A percentile compares a stretch with the other conserved stretches of the same genome.
Conservation (phyloP, 2,329 filamentous ascomycete species). For the Neophaeococcomyces aloes region DNA sequence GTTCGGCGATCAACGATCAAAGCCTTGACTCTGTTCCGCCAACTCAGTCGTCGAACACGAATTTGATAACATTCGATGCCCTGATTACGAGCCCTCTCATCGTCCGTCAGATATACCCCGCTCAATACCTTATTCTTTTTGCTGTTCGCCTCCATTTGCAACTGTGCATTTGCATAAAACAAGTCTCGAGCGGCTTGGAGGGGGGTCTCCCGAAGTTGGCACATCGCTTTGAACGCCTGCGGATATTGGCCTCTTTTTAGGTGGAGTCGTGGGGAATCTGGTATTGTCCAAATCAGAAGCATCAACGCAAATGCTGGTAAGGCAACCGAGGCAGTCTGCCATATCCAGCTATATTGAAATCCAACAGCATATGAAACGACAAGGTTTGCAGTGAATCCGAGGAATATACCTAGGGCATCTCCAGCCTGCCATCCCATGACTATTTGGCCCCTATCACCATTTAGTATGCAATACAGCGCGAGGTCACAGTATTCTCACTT, state of each 20-base stretch:
- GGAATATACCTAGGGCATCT: constrained; percentile 54
- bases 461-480: background rate
- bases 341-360: constrained; percentile 24
- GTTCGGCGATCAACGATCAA: constrained; percentile 25
- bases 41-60: background rate
- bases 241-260: constrained; percentile 21
- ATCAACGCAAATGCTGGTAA: background rate
- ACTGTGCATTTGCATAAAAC: constrained; percentile 29
- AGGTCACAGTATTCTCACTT: background rate
- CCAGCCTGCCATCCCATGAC: constrained; percentile 69
- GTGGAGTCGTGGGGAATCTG: constrained; percentile 20
- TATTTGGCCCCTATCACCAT: constrained; percentile 29
- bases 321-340: background rate
- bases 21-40: constrained; percentile 9
- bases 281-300: background rate
- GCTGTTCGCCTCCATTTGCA: constrained; percentile 20
- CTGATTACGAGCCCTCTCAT: background rate
- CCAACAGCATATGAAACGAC: constrained; percentile 48
- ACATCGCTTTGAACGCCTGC: constrained; percentile 21
- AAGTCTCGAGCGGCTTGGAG: constrained; percentile 21
- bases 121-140: too few relatives aligned
- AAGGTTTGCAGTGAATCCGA: constrained; percentile 56
- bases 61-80: background rate
- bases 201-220: constrained; percentile 17
- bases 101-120: background rate